Conservation (phyloP, 108 stramenopile species). For the Skeletonema marinoi region DNA sequence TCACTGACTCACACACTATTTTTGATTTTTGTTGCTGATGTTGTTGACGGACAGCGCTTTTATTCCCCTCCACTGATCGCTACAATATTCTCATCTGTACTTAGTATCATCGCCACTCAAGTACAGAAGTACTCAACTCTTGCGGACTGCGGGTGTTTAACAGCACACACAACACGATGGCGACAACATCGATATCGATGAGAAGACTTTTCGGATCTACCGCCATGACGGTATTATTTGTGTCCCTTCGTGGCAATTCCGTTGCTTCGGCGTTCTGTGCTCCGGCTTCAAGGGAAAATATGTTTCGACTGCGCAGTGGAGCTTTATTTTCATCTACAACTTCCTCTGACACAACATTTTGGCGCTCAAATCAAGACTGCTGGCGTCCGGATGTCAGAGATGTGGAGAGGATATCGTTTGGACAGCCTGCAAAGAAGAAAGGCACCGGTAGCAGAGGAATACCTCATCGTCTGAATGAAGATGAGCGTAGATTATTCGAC, state of each 20-base stretch:
- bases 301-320: background rate
- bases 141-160: too few relatives aligned
- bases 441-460: constrained; percentile 80
- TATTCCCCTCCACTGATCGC: too few relatives aligned
- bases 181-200: too few relatives aligned
- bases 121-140: too few relatives aligned
- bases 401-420: constrained; percentile 84
- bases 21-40: too few relatives aligned
- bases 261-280: background rate
- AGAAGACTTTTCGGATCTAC: too few relatives aligned
- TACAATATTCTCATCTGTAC: too few relatives aligned
- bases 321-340: background rate
- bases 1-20: too few relatives aligned
- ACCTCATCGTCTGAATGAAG: constrained; percentile 82
- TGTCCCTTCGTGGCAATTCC: background rate
- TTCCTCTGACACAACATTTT: constrained; percentile 19
- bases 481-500: constrained; percentile 77
- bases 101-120: too few relatives aligned
- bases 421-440: constrained; percentile 84
- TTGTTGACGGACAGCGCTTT: too few relatives aligned
- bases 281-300: background rate
- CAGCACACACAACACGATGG: too few relatives aligned
- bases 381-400: constrained; percentile 79
- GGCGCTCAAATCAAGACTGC: constrained; percentile 59
- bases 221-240: background rate